Base-by-base conservation (phyloP, 2,329 filamentous ascomycete genomes). In the Rhynchosporium secalis region DNA sequence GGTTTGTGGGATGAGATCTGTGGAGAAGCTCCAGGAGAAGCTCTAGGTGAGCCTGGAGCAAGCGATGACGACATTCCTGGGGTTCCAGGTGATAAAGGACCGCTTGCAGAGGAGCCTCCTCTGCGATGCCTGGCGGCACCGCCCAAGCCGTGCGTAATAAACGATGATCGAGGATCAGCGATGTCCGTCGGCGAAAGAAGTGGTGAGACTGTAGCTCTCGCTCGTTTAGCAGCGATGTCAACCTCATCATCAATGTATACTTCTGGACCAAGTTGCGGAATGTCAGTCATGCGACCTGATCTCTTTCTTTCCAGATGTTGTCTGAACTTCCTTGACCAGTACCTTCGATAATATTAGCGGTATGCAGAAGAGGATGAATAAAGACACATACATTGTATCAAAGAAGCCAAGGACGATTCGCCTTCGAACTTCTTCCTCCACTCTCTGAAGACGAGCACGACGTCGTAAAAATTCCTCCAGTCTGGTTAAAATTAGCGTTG, bases 341-440 rank as follows among this genome's bases (percentile, higher is more conserved):
- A 91, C 66, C 89, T 85, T 26, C 2, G 48, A 48, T 47, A 49
- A 12, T 10, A 49, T 72, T 58, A 76, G 69, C 57, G 56, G n/a
- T 2, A 52, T 47, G n/a, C 43, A 20, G 5, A 7, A 6, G 12
- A 36, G 48, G 10, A 2, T 10, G 4, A 4, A 3, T 7, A 78
- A 49, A 26, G 20, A 10, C 4, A 58, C 83, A 77, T 78, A 93
- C 78, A 95, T 77, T 13, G 93, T 98, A 74, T 98, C 91, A 76
- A 99, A 98, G 79, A 99, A 99, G 46, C 93, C 92, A 48, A 95
- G 84, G 9, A 99, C 95, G 33, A 93, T 87, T 66, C 94, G 90
- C 62, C 96, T 87, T 62, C 92, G 89, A 48, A 98, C 92, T 69
- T 95, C 92, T 76, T 99, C 94, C 71, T 99, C 92, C 1, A 99